Percentiles rank a stretch among this genome's conserved stretches.
phyloP scores from a whole-genome alignment of 2,329 filamentous ascomycete genomes.

The Fusarium austroafricanum region DNA sequence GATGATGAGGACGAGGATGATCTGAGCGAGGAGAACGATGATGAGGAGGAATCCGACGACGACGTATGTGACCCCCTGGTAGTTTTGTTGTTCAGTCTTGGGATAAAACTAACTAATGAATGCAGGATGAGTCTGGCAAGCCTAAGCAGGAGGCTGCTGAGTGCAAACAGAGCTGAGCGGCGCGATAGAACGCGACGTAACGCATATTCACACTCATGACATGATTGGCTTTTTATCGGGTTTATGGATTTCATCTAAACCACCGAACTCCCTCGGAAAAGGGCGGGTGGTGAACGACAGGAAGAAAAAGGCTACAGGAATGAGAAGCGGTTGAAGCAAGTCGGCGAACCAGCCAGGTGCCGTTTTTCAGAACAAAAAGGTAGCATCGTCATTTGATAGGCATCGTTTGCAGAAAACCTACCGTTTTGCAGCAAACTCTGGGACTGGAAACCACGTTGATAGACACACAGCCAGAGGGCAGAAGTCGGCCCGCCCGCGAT shows the following conservation, averaged over 20 bases:
- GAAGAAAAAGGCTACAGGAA: slow-evolving; percentile 47
- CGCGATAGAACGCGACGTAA: slow-evolving; percentile 51
- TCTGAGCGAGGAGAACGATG: slow-evolving; percentile 84
- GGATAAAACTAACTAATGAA: slow-evolving; percentile 29
- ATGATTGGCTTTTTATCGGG: slow-evolving; percentile 43
- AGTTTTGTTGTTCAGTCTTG: not conserved
- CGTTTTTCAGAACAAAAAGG: slow-evolving; percentile 43
- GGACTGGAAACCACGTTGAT: slow-evolving; percentile 45
- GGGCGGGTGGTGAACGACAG: slow-evolving; percentile 38
- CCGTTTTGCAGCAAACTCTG: slow-evolving; percentile 43
- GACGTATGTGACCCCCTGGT: slow-evolving; percentile 64
- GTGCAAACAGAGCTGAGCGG: slow-evolving; percentile 90
- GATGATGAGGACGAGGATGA: slow-evolving; percentile 95
- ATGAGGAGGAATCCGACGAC: slow-evolving; percentile 83
- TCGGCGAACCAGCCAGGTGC: slow-evolving; percentile 43
- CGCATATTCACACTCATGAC: slow-evolving; percentile 40
- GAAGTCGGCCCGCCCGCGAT: slow-evolving; percentile 39
- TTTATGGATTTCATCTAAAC: slow-evolving; percentile 42
- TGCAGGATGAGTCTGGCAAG: slow-evolving; percentile 85
- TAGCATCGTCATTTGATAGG: slow-evolving; percentile 47
- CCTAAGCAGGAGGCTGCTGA: slow-evolving; percentile 94
- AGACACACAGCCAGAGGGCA: slow-evolving; percentile 47
- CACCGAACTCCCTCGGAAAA: slow-evolving; percentile 38
- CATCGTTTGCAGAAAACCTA: slow-evolving; percentile 41
- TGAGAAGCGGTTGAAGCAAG: slow-evolving; percentile 43